Evolutionary conservation across 768 basidiomycete species (phyloP).

Genomic region (Macrolepiota albuminosa): DNA sequence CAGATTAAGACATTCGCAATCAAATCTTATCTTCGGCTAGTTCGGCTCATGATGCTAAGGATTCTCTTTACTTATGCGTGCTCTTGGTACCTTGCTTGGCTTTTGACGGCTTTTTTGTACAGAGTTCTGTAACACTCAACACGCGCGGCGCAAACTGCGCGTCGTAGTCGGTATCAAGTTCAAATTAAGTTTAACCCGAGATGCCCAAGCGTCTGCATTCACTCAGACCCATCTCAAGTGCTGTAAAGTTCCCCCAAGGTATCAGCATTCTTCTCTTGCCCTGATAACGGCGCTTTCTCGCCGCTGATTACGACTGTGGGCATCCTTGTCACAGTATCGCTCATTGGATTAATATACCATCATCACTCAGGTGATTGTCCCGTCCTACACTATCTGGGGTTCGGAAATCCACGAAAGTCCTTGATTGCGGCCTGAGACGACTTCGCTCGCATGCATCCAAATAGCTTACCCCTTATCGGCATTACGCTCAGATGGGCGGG

Average conservation of each 20-base stretch:
- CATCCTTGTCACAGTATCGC: neutral
- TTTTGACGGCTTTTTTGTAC: neutral
- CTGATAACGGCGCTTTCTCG: neutral
- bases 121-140: neutral
- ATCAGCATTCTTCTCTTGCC: neutral
- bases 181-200: too few species aligned
- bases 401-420: neutral
- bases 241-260: neutral
- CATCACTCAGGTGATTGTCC: neutral
- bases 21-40: neutral
- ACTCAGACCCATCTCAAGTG: neutral
- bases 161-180: neutral
- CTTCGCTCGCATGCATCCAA: neutral
- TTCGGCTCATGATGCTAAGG: neutral
- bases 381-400: neutral
- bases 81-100: neutral
- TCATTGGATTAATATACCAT: neutral
- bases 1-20: neutral
- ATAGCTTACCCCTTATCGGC: neutral
- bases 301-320: neutral
- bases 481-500: neutral
- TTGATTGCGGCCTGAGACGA: neutral
- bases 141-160: neutral
- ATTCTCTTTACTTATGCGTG: neutral
- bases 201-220: neutral